Evolutionary conservation across 805 yeast genomes (phyloP).

Genomic region (Suhomyces faveliae): DNA sequence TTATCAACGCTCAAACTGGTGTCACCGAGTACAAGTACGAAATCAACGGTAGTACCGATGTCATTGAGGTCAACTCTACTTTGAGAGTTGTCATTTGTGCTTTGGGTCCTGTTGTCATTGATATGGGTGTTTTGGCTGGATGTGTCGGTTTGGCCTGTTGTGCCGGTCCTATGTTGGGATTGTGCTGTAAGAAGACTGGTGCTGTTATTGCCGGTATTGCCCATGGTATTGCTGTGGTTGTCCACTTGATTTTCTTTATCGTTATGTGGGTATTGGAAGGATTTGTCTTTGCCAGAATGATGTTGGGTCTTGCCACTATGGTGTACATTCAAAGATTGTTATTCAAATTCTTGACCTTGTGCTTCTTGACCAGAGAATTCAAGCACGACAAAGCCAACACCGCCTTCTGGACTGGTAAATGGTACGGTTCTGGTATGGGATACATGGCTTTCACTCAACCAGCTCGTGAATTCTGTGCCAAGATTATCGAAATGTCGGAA

Average conservation of each 20-base stretch:
- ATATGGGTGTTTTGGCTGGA: slow-evolving; percentile 79
- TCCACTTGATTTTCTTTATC: slow-evolving; percentile 84
- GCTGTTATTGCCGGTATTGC: slow-evolving; percentile 94
- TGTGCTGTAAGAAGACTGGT: slow-evolving; percentile 97
- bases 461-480: slow-evolving; percentile 90
- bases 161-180: slow-evolving; percentile 91
- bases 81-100: slow-evolving; percentile 76
- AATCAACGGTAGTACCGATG: slow-evolving; percentile 27
- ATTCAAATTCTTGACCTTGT: slow-evolving; percentile 78
- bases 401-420: slow-evolving; percentile 99
- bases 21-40: slow-evolving; percentile 46
- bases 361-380: slow-evolving; percentile 89
- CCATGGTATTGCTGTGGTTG: slow-evolving; percentile 89
- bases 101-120: slow-evolving; percentile 86
- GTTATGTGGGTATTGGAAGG: slow-evolving; percentile 97
- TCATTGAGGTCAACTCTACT: slow-evolving; percentile 60
- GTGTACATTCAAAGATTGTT: slow-evolving; percentile 84
- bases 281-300: slow-evolving; percentile 81
- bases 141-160: slow-evolving; percentile 88
- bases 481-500: slow-evolving; percentile 89
- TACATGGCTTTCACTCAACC: slow-evolving; percentile 95
- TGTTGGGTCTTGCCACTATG: slow-evolving; percentile 82
- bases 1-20: slow-evolving; percentile 84
- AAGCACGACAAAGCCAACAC: slow-evolving; percentile 93
- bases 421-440: slow-evolving; percentile 95